Evolutionary conservation across 768 basidiomycete genomes (phyloP).

Genomic region (Lactarius vividus): DNA sequence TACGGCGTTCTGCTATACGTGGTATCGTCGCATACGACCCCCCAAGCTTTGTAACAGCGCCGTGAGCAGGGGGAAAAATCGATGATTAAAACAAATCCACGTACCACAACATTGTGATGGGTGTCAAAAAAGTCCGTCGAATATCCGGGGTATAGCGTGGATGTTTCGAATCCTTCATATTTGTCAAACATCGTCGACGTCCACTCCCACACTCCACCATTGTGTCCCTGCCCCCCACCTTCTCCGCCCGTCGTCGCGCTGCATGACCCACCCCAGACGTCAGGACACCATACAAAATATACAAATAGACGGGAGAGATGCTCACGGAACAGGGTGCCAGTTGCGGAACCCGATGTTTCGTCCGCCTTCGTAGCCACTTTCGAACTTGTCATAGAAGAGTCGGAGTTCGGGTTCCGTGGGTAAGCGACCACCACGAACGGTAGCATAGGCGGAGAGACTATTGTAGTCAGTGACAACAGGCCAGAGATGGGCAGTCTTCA

Average conservation of each 20-base stretch:
- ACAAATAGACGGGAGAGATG: conserved; percentile 18
- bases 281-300: neutral
- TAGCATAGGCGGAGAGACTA: conserved; percentile 76
- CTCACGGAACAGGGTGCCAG: conserved; percentile 93
- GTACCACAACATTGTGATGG: conserved; percentile 81
- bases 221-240: conserved; percentile 60
- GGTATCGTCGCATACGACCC: conserved; percentile 89
- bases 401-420: conserved; percentile 89
- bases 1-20: conserved; percentile 69
- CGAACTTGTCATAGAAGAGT: conserved; percentile 72
- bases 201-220: conserved; percentile 99
- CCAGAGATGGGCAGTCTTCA: conserved; percentile 80
- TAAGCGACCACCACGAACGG: conserved; percentile 85
- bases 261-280: conserved; percentile 4
- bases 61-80: conserved; percentile 17
- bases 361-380: conserved; percentile 70
- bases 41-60: conserved; percentile 57
- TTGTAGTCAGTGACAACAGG: conserved; percentile 79
- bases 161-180: conserved; percentile 73
- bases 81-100: conserved; percentile 34
- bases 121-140: conserved; percentile 91
- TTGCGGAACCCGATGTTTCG: conserved; percentile 86
- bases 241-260: conserved; percentile 69
- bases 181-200: conserved; percentile 75
- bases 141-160: conserved; percentile 85